A percentile compares a stretch with the other conserved stretches of the same genome.
phyloP scores from a whole-genome alignment of 2,329 filamentous ascomycete species.

The Coleophoma cylindrospora region DNA sequence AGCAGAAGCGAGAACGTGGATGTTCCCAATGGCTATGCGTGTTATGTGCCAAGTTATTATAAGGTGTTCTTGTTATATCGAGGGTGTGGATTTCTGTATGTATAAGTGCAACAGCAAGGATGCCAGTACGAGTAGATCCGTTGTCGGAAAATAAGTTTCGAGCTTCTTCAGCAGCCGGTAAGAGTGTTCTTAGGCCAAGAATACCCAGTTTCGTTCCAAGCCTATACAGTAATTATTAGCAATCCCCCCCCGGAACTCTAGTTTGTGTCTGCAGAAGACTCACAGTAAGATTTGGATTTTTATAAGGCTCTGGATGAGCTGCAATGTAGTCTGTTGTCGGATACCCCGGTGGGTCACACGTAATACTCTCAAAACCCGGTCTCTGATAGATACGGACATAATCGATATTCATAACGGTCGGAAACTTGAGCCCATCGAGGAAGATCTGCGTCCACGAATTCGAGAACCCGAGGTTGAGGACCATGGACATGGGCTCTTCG shows the following conservation, averaged over 20 bases:
- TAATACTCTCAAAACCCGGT: conserved; percentile 38
- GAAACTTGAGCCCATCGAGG: conserved; percentile 38
- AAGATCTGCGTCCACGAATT: conserved; percentile 43
- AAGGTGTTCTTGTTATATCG: too few species aligned
- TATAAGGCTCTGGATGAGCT: conserved; percentile 54
- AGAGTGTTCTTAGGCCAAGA: conserved; percentile 23
- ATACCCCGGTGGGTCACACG: conserved; percentile 53
- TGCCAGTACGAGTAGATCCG: too few species aligned
- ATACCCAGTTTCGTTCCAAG: conserved; percentile 23
- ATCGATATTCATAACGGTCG: conserved; percentile 46
- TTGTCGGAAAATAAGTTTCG: too few species aligned
- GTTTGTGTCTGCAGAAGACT: conserved; percentile 18
- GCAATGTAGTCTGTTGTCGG: conserved; percentile 63
- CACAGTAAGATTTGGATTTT: conserved; percentile 49
- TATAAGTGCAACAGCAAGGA: too few species aligned
- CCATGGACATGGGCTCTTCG: conserved; percentile 47
- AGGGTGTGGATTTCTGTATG: too few species aligned
- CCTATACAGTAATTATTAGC: conserved; percentile 8
- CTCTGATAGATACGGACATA: conserved; percentile 51
- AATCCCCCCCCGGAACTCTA: not conserved
- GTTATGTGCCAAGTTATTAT: too few species aligned
- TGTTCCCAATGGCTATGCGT: too few species aligned
- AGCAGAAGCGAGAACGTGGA: too few species aligned
- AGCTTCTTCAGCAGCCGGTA: conserved; percentile 13
- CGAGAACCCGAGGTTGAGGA: conserved; percentile 48